These are phyloP conservation scores for Globisporangium viniferum DNA, from an alignment of 352 stramenopile species.

Conservation along the genomic window DNA sequence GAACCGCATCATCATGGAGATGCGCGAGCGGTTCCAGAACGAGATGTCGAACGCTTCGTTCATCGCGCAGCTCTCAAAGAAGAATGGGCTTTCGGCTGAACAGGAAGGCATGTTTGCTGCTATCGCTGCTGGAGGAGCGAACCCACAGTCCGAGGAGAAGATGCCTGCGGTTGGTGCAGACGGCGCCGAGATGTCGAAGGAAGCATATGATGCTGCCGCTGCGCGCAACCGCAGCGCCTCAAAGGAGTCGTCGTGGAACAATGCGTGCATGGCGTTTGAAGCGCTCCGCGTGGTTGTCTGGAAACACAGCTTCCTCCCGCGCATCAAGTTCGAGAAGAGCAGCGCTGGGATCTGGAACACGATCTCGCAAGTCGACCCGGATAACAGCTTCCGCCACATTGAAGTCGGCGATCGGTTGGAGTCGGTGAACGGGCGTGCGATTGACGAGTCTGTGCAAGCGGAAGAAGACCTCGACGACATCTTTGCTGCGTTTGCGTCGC, in stretches of 20 bases:
- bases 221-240: slow-evolving; percentile 45
- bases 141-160: slow-evolving; percentile 75
- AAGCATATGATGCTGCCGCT: slow-evolving; percentile 23
- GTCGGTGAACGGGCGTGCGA: slow-evolving; percentile 71
- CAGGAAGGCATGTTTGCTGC: not conserved
- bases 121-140: slow-evolving; percentile 13
- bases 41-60: slow-evolving; percentile 72
- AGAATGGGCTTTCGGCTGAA: slow-evolving; percentile 25
- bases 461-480: slow-evolving; percentile 74
- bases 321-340: slow-evolving; percentile 55
- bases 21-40: slow-evolving; percentile 81
- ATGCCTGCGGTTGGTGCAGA: slow-evolving; percentile 23
- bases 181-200: slow-evolving; percentile 18
- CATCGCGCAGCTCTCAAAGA: slow-evolving; percentile 61
- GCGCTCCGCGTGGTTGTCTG: slow-evolving; percentile 80
- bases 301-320: slow-evolving; percentile 85
- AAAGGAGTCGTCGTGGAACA: slow-evolving; percentile 86
- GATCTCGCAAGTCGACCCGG: slow-evolving; percentile 65
- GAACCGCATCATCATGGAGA: slow-evolving; percentile 89
- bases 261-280: slow-evolving; percentile 67
- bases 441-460: slow-evolving; percentile 55
- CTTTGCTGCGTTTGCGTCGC: slow-evolving; percentile 66
- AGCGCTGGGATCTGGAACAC: slow-evolving; percentile 56
- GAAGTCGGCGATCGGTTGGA: slow-evolving; percentile 60
- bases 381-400: slow-evolving; percentile 83